Base-by-base conservation (phyloP, 192 early-diverging fungal genomes). In the Coemansia asiatica region DNA sequence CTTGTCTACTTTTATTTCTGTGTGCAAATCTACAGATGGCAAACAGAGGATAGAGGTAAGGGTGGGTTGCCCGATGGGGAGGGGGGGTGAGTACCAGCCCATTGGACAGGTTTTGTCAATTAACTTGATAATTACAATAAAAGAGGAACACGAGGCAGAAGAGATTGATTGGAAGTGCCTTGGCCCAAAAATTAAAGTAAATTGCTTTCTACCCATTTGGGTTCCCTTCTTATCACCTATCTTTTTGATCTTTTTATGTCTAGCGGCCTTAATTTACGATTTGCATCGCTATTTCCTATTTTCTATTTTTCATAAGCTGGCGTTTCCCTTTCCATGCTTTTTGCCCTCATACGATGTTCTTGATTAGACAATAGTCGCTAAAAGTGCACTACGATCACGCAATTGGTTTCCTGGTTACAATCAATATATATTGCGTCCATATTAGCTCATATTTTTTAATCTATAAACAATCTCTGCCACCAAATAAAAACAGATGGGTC, bases 11-110 rank as follows among this genome's bases (percentile, higher is more conserved):
- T 44, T 44, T 44, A 13, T 44, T 12, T 44, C 5, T 12, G 40
- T 44, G 40, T 12, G 40, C 40, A 44, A 44, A 44, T 44, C 40
- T 44, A 44, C 40, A 44, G 40, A 44, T 44, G 40, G 40, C 40
- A n/a, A n/a, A n/a, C n/a, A n/a, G n/a, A n/a, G n/a, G 40, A 44
- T 44, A 12, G 40, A 44, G 40, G 40, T n/a, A n/a, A n/a, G 40
- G 40, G 40, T 44, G 40, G 40, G 40, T 44, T 12, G 40, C n/a
- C 40, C 40, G 40, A 44, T 44, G 40, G 40, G 40, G 40, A 44
- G 40, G 40, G 40, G 40, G 40, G 40, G 40, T 44, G 40, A 44
- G 40, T 44, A 8, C 40, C 40, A 44, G 40, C 40, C 40, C 40
- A 12, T 44, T 13, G 40, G 40, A 44, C 40, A 44, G 15, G 40